Conservation (phyloP, 257 asterid species). For the Przewalskia tangutica region DNA sequence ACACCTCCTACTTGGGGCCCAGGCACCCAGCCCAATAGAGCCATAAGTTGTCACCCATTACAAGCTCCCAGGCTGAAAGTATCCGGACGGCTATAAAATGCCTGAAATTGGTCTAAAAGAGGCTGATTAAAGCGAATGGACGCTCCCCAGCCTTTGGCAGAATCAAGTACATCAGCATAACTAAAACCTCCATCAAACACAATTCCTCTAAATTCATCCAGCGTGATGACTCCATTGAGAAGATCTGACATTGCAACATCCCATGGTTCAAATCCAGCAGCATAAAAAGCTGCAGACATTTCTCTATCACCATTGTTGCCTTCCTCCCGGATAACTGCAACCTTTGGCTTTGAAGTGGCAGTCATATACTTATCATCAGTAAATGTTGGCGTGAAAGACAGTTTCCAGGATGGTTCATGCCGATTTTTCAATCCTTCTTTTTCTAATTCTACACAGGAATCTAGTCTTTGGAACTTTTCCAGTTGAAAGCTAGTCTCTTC, state of each 20-base stretch:
- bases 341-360: constrained; percentile 55
- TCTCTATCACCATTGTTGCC: constrained; percentile 97
- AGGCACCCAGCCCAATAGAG: constrained; percentile 93
- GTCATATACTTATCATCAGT: constrained; percentile 48
- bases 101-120: constrained; percentile 62
- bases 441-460: constrained; percentile 69
- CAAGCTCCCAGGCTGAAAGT: constrained; percentile 90
- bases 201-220: constrained; percentile 54
- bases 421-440: constrained; percentile 62
- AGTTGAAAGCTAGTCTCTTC: constrained; percentile 87
- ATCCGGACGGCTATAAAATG: constrained; percentile 56
- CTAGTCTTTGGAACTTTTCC: constrained; percentile 69
- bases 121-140: constrained; percentile 68
- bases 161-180: constrained; percentile 88
- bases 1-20: constrained; percentile 77
- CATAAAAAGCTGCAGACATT: constrained; percentile 82
- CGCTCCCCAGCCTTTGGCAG: constrained; percentile 95
- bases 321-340: constrained; percentile 82
- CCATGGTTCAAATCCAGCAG: constrained; percentile 95
- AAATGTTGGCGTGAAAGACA: constrained; percentile 55
- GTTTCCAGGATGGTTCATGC: constrained; percentile 56
- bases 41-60: constrained; percentile 96
- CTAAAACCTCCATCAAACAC: constrained; percentile 91
- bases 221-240: constrained; percentile 38
- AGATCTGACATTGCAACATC: constrained; percentile 90